These are phyloP conservation scores for Vigna mungo DNA, from an alignment of 306 rosid genomes.

Conservation along the genomic window DNA sequence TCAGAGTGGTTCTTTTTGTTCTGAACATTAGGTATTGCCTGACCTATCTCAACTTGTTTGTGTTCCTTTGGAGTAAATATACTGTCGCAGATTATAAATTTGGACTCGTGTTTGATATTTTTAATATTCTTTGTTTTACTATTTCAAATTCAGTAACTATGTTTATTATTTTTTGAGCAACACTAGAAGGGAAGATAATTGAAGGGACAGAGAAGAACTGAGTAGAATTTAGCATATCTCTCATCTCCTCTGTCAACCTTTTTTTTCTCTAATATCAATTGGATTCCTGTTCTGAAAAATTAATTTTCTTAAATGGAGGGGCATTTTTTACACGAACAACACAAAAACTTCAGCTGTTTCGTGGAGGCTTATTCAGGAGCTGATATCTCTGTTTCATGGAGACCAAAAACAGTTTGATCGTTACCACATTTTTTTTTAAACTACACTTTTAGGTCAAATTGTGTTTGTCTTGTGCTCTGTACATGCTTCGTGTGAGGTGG, in stretches of 20 bases:
- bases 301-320: conserved; percentile 6
- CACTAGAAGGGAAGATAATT: not conserved
- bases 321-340: not conserved
- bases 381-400: not conserved
- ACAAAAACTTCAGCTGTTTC: not conserved
- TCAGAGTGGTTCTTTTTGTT: conserved; percentile 86
- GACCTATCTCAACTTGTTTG: conserved; percentile 3
- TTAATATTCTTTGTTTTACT: conserved; percentile 7
- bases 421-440: conserved; percentile 12
- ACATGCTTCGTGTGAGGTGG: conserved; percentile 1
- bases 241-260: not conserved
- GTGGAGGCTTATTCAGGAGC: not conserved
- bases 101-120: conserved; percentile 20
- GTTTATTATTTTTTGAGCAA: conserved; percentile 13
- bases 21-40: conserved; percentile 78
- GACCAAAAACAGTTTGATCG: not conserved
- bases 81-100: conserved; percentile 24
- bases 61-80: conserved; percentile 25
- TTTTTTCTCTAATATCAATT: not conserved
- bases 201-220: not conserved
- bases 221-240: conserved; percentile 16
- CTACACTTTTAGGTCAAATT: conserved; percentile 6
- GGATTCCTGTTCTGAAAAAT: not conserved
- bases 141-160: conserved; percentile 5
- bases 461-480: not conserved